Evolutionary conservation across 2,329 filamentous ascomycete genomes (phyloP), one percentile per base, ranked within the genome.

Genomic region (Alternaria ventricosa): DNA sequence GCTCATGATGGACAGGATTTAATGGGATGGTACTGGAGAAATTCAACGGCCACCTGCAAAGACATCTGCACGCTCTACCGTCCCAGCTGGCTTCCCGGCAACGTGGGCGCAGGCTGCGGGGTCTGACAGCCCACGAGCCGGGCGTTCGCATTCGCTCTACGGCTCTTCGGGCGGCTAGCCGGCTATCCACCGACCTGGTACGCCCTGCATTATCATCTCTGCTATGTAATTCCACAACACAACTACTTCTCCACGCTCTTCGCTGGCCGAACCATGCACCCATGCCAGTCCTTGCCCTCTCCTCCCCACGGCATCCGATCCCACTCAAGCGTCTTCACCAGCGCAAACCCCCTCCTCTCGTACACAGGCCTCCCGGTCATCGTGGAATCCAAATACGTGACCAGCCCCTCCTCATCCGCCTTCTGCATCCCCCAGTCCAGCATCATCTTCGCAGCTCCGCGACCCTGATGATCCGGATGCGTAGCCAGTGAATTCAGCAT

Each of bases 321-420:
- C 67, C 77, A 77, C 50, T 70, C 66, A 1, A 71, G 12, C 1
- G 28, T 60, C 53, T 56, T 69, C 9, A 65, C 66, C 12, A 75
- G 18, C 47, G 66, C 59, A 50, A 77, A 79, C 8, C 76, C 76
- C 23, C 57, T 59, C 57, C 71, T 73, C 66, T 77, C 77, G 63
- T 85, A 84, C 20, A 84, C 61, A 10, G 71, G 71, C 57, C 75
- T 72, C 0, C 79, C 83, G 51, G 71, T 67, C 23, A 73, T 67
- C n/a, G 75, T 80, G 7, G 78, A 75, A 65, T 83, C 81, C 33
- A 84, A 55, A 71, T 82, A 84, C 3, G 70, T 71, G 13, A 72
- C 69, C 51, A 83, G 41, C 0, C 78, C 77, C 51, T 79, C 67
- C 49, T 73, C 63, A 67, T 84, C 82, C 30, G 81, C 82, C 57